phyloP scores from a whole-genome alignment of 1,284 basidiomycete species.

The Gymnopus androsaceus region DNA sequence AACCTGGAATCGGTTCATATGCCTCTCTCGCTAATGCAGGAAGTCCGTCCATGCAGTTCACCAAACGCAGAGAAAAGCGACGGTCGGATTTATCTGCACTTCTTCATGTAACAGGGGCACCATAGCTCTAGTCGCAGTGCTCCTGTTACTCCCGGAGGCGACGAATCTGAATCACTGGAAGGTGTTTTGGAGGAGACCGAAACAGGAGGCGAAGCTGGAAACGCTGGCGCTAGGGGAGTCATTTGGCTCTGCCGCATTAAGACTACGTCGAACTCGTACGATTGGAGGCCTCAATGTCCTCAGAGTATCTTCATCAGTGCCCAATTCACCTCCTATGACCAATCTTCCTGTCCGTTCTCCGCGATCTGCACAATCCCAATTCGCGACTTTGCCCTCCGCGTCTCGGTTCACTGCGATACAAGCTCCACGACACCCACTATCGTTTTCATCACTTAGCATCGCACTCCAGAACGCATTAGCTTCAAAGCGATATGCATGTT shows the following conservation, averaged over 20 bases:
- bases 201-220: constrained; percentile 23
- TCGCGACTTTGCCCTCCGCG: constrained; percentile 40
- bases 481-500: constrained; percentile 72
- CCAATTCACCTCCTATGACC: constrained; percentile 12
- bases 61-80: constrained; percentile 50
- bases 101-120: constrained; percentile 34
- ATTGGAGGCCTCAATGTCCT: constrained; percentile 53
- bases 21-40: constrained; percentile 46
- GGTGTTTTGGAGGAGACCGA: constrained; percentile 33
- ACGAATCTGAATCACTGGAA: constrained; percentile 17
- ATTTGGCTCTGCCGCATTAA: constrained; percentile 64
- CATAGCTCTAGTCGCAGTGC: constrained; percentile 39
- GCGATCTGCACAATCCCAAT: constrained; percentile 24
- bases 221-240: constrained; percentile 18
- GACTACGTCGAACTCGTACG: constrained; percentile 54
- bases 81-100: constrained; percentile 55
- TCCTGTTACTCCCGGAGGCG: constrained; percentile 45
- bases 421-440: constrained; percentile 62
- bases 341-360: constrained; percentile 27
- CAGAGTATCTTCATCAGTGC: constrained; percentile 28
- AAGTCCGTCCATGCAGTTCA: constrained; percentile 43
- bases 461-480: constrained; percentile 64
- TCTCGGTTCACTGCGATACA: constrained; percentile 64
- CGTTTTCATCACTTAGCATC: constrained; percentile 59
- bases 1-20: constrained; percentile 75